Percentiles rank a stretch among this genome's conserved stretches.
phyloP scores from a whole-genome alignment of 2,329 filamentous ascomycete genomes.

The Capronia epimyces region DNA sequence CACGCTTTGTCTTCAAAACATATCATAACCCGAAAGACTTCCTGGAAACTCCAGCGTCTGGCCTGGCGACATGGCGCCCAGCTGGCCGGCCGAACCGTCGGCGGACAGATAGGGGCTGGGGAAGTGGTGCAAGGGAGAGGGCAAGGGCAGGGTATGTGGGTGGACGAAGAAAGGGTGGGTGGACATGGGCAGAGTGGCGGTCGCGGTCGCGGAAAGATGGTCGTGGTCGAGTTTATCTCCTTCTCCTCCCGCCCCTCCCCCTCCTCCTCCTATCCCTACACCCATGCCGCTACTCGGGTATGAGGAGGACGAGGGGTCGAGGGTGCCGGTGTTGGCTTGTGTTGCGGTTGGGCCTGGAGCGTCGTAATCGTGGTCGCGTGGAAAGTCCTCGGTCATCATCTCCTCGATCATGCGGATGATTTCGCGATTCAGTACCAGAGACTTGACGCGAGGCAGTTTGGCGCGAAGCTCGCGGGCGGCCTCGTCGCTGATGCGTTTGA shows the following conservation, averaged over 20 bases:
- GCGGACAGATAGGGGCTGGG: slow-evolving; percentile 1
- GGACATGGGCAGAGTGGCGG: neutral
- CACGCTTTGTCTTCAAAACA: neutral
- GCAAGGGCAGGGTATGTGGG: too few relatives aligned
- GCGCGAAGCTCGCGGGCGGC: slow-evolving; percentile 1
- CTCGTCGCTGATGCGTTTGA: slow-evolving; percentile 2
- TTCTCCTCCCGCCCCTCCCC: too few relatives aligned
- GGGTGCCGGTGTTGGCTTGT: too few relatives aligned
- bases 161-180: slow-evolving; percentile 8
- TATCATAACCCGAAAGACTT: slow-evolving; percentile 3
- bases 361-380: slow-evolving; percentile 2
- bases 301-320: neutral
- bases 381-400: slow-evolving; percentile 10
- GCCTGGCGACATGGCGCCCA: neutral
- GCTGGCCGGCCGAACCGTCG: neutral
- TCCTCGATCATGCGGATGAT: slow-evolving; percentile 11
- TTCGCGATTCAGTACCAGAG: slow-evolving; percentile 8
- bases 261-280: too few relatives aligned
- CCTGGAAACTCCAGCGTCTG: slow-evolving; percentile 7
- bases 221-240: too few relatives aligned
- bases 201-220: neutral
- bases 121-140: slow-evolving; percentile 2
- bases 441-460: slow-evolving; percentile 4
- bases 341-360: neutral
- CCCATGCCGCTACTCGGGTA: neutral